phyloP scores from a whole-genome alignment of 352 stramenopile genomes.

The Phytopythium montanum region DNA sequence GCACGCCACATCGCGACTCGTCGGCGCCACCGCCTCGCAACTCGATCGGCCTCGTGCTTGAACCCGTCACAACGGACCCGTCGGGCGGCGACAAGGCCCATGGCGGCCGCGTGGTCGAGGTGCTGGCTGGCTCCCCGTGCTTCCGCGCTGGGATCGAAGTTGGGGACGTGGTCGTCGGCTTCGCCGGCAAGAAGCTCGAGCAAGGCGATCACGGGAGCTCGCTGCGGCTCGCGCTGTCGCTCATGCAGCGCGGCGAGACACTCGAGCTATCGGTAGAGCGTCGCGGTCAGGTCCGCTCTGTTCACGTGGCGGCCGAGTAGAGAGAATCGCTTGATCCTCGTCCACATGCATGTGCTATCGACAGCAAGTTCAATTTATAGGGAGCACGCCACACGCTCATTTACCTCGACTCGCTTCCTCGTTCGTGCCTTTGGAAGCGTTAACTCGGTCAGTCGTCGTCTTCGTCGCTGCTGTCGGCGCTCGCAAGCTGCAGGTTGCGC shows the following conservation, averaged over 20 bases:
- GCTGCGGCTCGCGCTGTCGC: slow-evolving; percentile 46
- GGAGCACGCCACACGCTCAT: neutral
- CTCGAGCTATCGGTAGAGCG: slow-evolving; percentile 42
- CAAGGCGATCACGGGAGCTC: slow-evolving; percentile 43
- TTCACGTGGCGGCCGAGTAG: slow-evolving; percentile 47
- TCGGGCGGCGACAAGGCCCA: neutral
- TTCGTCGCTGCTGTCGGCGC: slow-evolving; percentile 40
- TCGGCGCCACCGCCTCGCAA: slow-evolving; percentile 32
- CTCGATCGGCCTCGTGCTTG: slow-evolving; percentile 49
- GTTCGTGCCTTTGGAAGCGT: neutral
- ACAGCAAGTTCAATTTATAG: slow-evolving; percentile 8
- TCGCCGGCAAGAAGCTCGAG: slow-evolving; percentile 41
- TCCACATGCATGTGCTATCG: neutral
- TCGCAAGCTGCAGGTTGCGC: slow-evolving; percentile 51
- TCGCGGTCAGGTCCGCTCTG: slow-evolving; percentile 29
- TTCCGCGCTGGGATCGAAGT: slow-evolving; percentile 47
- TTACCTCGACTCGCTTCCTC: neutral
- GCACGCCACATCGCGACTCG: slow-evolving; percentile 26
- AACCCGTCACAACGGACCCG: slow-evolving; percentile 19
- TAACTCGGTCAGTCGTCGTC: slow-evolving; percentile 9
- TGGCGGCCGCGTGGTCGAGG: slow-evolving; percentile 42
- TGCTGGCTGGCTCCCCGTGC: slow-evolving; percentile 44
- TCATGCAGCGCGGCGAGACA: slow-evolving; percentile 49
- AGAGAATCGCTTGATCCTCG: neutral
- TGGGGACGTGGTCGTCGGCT: slow-evolving; percentile 48